These are phyloP conservation scores for Knoxdaviesia proteae DNA, from an alignment of 2,329 filamentous ascomycete species.

Conservation along the genomic window DNA sequence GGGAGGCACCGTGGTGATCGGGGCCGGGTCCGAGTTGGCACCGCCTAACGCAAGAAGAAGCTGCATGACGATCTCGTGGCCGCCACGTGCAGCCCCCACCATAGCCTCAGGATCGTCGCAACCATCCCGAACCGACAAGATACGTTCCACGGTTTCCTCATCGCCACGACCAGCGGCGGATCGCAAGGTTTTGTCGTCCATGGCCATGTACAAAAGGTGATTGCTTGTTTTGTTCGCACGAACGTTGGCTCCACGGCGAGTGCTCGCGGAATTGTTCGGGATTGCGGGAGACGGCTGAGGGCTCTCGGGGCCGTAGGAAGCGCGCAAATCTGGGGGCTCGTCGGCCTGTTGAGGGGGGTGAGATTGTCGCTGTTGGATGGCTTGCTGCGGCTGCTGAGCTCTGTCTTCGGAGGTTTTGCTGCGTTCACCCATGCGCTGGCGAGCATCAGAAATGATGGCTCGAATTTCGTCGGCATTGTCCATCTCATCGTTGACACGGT, in stretches of 20 bases:
- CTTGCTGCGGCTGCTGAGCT: too few relatives aligned
- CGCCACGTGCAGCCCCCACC: constrained; percentile 78
- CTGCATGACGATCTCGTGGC: constrained; percentile 73
- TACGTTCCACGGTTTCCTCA: constrained; percentile 37
- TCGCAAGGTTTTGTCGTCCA: constrained; percentile 39
- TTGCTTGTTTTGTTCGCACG: constrained; percentile 45
- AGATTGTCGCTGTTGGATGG: too few relatives aligned
- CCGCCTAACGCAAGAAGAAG: constrained; percentile 50
- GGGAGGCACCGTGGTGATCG: constrained; percentile 34
- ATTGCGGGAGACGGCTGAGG: constrained; percentile 30
- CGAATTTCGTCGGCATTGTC: constrained; percentile 70
- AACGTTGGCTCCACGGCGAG: constrained; percentile 31
- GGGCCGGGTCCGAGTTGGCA: constrained; percentile 46
- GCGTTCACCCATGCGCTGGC: constrained; percentile 31
- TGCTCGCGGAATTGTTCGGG: constrained; percentile 11
- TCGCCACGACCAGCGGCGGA: constrained; percentile 40
- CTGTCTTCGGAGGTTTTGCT: constrained; percentile 35
- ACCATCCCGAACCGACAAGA: constrained; percentile 37
- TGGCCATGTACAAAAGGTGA: constrained; percentile 39
- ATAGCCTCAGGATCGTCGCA: constrained; percentile 66
- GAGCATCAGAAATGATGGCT: constrained; percentile 38
- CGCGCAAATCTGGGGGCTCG: constrained; percentile 24
- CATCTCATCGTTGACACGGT: constrained; percentile 53
- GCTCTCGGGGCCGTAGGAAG: constrained; percentile 35
- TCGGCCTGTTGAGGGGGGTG: constrained; percentile 18